Base-by-base conservation (phyloP, 257 asterid genomes). In the Prunella vulgaris region DNA sequence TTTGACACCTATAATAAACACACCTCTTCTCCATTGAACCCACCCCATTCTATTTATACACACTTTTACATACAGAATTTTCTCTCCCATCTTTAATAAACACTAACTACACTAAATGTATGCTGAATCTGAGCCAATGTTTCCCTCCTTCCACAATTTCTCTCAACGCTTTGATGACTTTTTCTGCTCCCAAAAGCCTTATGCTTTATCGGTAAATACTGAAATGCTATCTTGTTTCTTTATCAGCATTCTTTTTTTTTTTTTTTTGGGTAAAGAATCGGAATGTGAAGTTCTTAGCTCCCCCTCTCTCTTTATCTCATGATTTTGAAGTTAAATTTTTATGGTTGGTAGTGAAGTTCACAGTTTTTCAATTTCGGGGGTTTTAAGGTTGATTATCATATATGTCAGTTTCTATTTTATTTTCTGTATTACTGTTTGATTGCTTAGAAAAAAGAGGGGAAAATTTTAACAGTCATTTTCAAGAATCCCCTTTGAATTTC, bases 71-170 rank as follows among this genome's bases (percentile, higher is more conserved):
- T 24, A 69, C 72, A 69, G 3, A 8, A 38, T 24, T 17, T 10
- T 27, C 72, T 64, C 21, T 14, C 42, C 72, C 68, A 35, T 35
- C 42, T 5, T 33, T 33, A 33, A 14, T 17, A 40, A 28, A 64
- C 27, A 60, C 64, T 73, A 33, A 38, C 30, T 25, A 38, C 74
- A 63, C 33, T 52, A 28, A 85, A 88, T 92, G 98, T 92, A 84
- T 84, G 87, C 93, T 5, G 90, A 86, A 69, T 79, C 84, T 21
- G 95, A 82, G 72, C 33, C 80, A 51, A 76, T 79, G 86, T 83
- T 78, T 62, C 91, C 97, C 18, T 88, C 86, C 71, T 85, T 78
- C 33, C 89, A 84, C 46, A 80, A 61, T 68, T 82, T 78, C 79
- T 60, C 90, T 70, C 90, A 76, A 57, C 85, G 79, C 30, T 67